Base-by-base conservation (phyloP, 768 basidiomycete species). In the Mycena albidolilacea region DNA sequence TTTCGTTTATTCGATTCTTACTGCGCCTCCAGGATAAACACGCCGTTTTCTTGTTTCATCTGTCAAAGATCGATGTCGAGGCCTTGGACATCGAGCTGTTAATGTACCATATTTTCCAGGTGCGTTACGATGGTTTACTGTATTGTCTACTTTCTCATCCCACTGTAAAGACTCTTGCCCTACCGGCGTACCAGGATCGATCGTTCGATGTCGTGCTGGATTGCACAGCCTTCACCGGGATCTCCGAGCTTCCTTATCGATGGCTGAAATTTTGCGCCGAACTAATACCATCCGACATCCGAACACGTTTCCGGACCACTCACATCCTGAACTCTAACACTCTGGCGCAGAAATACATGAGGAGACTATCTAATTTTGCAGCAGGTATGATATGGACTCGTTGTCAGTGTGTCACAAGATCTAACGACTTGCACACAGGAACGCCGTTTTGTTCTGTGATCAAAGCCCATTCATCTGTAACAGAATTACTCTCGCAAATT, bases 221-320 rank as follows among this genome's bases (percentile, higher is more conserved):
- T 76, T 95, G 92, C 81, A 96, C 95, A 43, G 88, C 87, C 10
- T 96, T 96, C 79, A 87, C 90, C 4, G 86, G 92, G 2, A 87
- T 88, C 10, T 94, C 94, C 0, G 94, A 96, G 80, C 84, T 96
- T 9, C 95, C 96, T 0, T 83, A 94, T 10, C 92, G 93, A 73
- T 95, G 93, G 93, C 79, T 96, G 58, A 94, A 93, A 80, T 92
- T 90, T 65, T 92, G 92, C 71, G 88, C 91, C 14, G 93, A 95
- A 78, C 83, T 94, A 21, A 89, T 93, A 65, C 94, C 95, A 7
- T 79, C 80, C 35, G 94, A 96, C 71, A 87, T 95, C 66, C 88
- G 92, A 52, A 79, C 81, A 39, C 89, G 90, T n/a, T 91, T 94
- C 77, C 74, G 80, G 43, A 88, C 81, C 4, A 87, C 91, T 15